These are phyloP conservation scores for Aureobasidium pullulans DNA, from an alignment of 2,329 filamentous ascomycete genomes.

Conservation along the genomic window DNA sequence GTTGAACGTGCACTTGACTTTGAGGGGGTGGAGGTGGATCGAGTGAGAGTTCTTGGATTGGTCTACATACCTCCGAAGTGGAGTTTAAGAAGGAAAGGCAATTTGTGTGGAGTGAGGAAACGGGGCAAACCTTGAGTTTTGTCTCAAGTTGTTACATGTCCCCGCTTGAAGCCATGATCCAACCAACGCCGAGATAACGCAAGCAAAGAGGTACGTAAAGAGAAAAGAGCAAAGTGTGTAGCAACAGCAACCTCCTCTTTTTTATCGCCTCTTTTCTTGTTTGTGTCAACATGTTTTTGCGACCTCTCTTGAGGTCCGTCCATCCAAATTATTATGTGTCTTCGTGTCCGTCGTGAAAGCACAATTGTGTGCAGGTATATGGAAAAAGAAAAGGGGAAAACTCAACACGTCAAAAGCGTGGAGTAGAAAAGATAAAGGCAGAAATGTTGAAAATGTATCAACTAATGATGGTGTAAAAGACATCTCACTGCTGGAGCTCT, in stretches of 20 bases:
- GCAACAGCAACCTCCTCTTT: not conserved
- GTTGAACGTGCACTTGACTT: not conserved
- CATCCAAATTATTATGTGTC: slow-evolving; percentile 4
- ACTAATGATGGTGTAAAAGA: not conserved
- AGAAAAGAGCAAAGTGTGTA: slow-evolving; percentile 3
- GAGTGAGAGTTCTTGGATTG: slow-evolving; percentile 9
- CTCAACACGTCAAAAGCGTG: slow-evolving; percentile 11
- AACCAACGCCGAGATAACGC: slow-evolving; percentile 6
- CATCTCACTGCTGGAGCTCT: slow-evolving; percentile 2
- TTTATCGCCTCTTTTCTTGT: slow-evolving; percentile 7
- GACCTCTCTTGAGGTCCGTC: not conserved
- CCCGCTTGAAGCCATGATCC: not conserved
- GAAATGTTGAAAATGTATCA: not conserved
- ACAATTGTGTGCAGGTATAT: not conserved
- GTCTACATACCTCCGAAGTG: slow-evolving; percentile 11
- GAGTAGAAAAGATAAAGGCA: slow-evolving; percentile 1
- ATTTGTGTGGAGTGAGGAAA: slow-evolving; percentile 6
- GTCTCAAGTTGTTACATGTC: not conserved
- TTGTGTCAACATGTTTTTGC: not conserved
- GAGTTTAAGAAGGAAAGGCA: slow-evolving; percentile 1
- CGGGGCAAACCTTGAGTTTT: slow-evolving; percentile 4
- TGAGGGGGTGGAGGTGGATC: not conserved
- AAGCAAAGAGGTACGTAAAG: not conserved
- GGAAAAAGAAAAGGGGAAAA: not conserved
- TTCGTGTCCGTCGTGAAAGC: slow-evolving; percentile 8